Evolutionary conservation across 345 rosid species (phyloP).

Genomic region (Garcia nutans): DNA sequence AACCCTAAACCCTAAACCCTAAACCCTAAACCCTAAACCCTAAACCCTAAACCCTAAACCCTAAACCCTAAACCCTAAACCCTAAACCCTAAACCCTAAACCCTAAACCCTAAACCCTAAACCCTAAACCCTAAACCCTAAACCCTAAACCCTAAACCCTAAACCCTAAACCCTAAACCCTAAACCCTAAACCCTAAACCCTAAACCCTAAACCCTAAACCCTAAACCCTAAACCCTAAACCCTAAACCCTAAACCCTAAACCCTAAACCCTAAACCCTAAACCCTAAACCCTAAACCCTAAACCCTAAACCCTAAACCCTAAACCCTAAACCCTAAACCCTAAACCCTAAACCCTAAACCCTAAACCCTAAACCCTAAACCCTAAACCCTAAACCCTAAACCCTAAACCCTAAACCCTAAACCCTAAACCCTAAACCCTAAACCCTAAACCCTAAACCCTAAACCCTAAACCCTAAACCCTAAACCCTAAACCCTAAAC

Average conservation of each 20-base stretch:
- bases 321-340: slow-evolving; percentile 15
- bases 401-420: slow-evolving; percentile 20
- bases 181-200: too few relatives aligned
- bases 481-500: slow-evolving; percentile 17
- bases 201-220: too few relatives aligned
- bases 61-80: too few relatives aligned
- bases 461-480: slow-evolving; percentile 19
- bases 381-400: slow-evolving; percentile 6
- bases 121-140: too few relatives aligned
- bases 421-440: slow-evolving; percentile 21
- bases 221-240: slow-evolving; percentile 1
- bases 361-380: slow-evolving; percentile 12
- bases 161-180: too few relatives aligned
- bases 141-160: too few relatives aligned
- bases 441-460: slow-evolving; percentile 18
- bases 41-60: too few relatives aligned
- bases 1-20: slow-evolving; percentile 15
- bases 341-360: slow-evolving; percentile 9
- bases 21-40: too few relatives aligned
- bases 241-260: slow-evolving; percentile 27
- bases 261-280: slow-evolving; percentile 25
- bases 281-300: slow-evolving; percentile 26
- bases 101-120: too few relatives aligned
- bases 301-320: slow-evolving; percentile 19
- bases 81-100: too few relatives aligned